Evolutionary conservation across 768 basidiomycete species (phyloP), one percentile per base, ranked within the genome.

Genomic region (Boletellus emodensis): DNA sequence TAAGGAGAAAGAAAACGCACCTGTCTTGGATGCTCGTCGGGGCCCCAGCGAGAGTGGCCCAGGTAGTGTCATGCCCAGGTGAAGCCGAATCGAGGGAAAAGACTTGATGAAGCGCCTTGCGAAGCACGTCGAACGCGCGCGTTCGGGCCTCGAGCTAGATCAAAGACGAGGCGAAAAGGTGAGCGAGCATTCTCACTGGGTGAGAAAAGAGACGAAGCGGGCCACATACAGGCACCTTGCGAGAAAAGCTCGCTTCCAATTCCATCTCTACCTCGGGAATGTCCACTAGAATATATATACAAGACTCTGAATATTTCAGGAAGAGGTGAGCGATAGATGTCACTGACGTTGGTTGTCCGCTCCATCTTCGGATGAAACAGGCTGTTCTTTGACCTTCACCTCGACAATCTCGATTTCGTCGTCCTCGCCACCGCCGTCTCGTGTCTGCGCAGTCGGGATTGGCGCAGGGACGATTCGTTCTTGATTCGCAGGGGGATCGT

Each of bases 161-260:
- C 30, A 10, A 30, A 30, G 7, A 10, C 3, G 11, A 30, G 9
- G 30, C 11, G 7, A 30, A 30, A 30, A 10, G 1, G 30, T 30
- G 30, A 30, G 30, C 3, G 11, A 30, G 30, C 11, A 9, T 30
- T 30, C 9, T 20, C 30, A 10, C 9, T 30, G 9, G 30, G 30
- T 9, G 9, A 10, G 7, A 11, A 30, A 11, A 30, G 30, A 30
- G 30, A 30, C 9, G 8, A 11, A 11, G 30, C 11, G 30, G 11
- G 2, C 4, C 3, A 50, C 62, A 8, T 33, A 79, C 77, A 1
- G 72, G 68, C 13, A 79, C 61, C 51, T 78, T 78, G 28, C 58
- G 70, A 15, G 77, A 78, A 52, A 67, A 68, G 26, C 54, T 56
- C n/a, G 40, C 52, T 30, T 80, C 76, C 0, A 77, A 61, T 41